phyloP scores from a whole-genome alignment of 208 protist genomes.

The Trypanosoma vivax region DNA sequence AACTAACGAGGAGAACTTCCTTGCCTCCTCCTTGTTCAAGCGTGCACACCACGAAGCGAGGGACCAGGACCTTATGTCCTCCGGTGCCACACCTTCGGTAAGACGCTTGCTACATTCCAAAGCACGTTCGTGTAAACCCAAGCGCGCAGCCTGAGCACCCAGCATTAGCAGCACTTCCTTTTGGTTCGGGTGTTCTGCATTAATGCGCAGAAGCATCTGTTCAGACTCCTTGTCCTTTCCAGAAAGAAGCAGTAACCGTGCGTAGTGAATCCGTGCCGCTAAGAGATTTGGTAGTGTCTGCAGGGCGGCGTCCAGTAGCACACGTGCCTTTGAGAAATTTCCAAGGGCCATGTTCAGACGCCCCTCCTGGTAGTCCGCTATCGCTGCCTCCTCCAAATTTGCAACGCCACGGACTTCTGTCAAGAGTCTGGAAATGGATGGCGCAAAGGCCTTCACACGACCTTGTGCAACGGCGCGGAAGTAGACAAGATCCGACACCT shows the following conservation, averaged over 20 bases:
- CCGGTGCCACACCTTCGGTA: conserved; percentile 50
- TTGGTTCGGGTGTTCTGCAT: conserved; percentile 57
- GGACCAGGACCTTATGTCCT: conserved; percentile 58
- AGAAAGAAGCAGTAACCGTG: conserved; percentile 46
- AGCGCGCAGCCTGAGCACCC: conserved; percentile 40
- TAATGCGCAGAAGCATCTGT: conserved; percentile 43
- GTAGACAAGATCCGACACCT: conserved; percentile 77
- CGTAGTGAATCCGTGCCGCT: conserved; percentile 69
- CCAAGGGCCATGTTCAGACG: conserved; percentile 51
- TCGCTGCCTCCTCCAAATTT: conserved; percentile 46
- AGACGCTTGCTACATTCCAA: conserved; percentile 56
- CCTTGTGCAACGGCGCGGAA: conserved; percentile 45
- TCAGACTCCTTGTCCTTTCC: conserved; percentile 39
- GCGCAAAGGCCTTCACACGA: conserved; percentile 26
- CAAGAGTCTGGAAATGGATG: conserved; percentile 43
- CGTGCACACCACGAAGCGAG: conserved; percentile 64
- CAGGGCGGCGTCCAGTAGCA: conserved; percentile 53
- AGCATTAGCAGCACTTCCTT: conserved; percentile 79
- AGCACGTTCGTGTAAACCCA: conserved; percentile 54
- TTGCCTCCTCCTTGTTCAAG: conserved; percentile 45
- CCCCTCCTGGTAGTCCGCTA: conserved; percentile 77
- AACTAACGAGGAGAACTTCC: conserved; percentile 30
- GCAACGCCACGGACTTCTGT: conserved; percentile 37
- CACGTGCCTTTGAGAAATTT: conserved; percentile 42
- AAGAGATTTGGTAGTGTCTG: conserved; percentile 54